Evolutionary conservation across 1,284 basidiomycete species (phyloP).

Genomic region (Cryptococcus wingfieldii): DNA sequence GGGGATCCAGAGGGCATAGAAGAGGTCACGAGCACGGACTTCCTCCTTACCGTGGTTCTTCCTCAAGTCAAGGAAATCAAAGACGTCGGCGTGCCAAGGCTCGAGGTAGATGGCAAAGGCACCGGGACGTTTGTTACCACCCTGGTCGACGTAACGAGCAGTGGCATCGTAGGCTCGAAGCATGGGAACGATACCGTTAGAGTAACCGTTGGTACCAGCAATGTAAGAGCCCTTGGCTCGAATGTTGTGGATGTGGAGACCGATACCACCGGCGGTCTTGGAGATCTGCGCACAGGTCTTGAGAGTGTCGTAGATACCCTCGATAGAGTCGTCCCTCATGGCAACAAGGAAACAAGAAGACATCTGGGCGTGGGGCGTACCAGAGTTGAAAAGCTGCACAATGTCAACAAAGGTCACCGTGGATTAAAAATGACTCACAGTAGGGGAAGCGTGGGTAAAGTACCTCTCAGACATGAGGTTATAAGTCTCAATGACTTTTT

Average conservation of each 20-base stretch:
- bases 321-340: conserved; percentile 99
- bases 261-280: conserved; percentile 98
- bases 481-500: conserved; percentile 86
- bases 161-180: conserved; percentile 97
- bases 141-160: conserved; percentile 98
- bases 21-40: conserved; percentile 91
- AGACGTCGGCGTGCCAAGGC: conserved; percentile 96
- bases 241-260: conserved; percentile 93
- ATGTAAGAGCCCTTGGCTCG: conserved; percentile 79
- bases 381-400: conserved; percentile 82
- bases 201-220: conserved; percentile 85
- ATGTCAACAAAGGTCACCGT: not conserved
- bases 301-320: conserved; percentile 98
- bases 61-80: conserved; percentile 95
- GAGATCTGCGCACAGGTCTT: conserved; percentile 99
- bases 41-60: conserved; percentile 99
- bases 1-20: conserved; percentile 97
- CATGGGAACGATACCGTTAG: conserved; percentile 99
- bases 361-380: conserved; percentile 90
- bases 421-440: conserved; percentile 44
- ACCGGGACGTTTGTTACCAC: conserved; percentile 98
- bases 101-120: conserved; percentile 97
- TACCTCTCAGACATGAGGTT: conserved; percentile 93
- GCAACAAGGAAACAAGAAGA: conserved; percentile 96
- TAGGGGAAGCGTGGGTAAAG: conserved; percentile 98